Conservation (phyloP, 2,329 filamentous ascomycete genomes). For the Escovopsis sp. region DNA sequence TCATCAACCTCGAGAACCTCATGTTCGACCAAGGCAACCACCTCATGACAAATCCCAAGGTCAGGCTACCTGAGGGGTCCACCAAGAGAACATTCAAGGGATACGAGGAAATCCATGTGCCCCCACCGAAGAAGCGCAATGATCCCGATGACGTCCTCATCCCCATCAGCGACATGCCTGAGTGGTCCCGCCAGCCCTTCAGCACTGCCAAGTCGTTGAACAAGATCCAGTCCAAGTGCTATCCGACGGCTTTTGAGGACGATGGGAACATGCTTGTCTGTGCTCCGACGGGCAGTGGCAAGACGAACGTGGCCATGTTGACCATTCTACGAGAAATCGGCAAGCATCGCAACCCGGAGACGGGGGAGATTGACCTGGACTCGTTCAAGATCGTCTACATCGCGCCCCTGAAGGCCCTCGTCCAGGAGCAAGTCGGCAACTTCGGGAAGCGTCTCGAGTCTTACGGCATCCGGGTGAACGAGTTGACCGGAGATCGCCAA, state of each 20-base stretch:
- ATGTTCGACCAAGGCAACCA: conserved; percentile 97
- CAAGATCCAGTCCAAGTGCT: conserved; percentile 91
- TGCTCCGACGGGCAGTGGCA: conserved; percentile 91
- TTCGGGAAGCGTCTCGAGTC: conserved; percentile 83
- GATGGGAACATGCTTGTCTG: conserved; percentile 98
- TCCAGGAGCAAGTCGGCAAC: conserved; percentile 96
- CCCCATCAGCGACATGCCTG: conserved; percentile 74
- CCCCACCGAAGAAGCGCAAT: conserved; percentile 73
- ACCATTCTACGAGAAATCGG: conserved; percentile 92
- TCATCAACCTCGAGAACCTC: conserved; percentile 90
- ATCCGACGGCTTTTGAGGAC: conserved; percentile 74
- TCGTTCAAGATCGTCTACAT: conserved; percentile 99
- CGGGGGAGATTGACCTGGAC: conserved; percentile 89
- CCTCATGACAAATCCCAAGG: conserved; percentile 97
- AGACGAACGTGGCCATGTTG: conserved; percentile 97
- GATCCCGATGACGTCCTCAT: conserved; percentile 70
- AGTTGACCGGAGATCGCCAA: conserved; percentile 92
- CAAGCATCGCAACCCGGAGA: conserved; percentile 77
- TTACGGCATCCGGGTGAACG: conserved; percentile 85
- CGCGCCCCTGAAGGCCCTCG: conserved; percentile 84
- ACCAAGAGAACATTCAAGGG: conserved; percentile 94
- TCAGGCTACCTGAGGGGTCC: conserved; percentile 83
- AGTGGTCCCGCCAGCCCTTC: conserved; percentile 82
- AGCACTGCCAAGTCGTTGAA: conserved; percentile 78
- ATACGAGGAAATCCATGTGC: conserved; percentile 96